Evolutionary conservation across 2,329 filamentous ascomycete species (phyloP).

Genomic region (Chalara sp.): DNA sequence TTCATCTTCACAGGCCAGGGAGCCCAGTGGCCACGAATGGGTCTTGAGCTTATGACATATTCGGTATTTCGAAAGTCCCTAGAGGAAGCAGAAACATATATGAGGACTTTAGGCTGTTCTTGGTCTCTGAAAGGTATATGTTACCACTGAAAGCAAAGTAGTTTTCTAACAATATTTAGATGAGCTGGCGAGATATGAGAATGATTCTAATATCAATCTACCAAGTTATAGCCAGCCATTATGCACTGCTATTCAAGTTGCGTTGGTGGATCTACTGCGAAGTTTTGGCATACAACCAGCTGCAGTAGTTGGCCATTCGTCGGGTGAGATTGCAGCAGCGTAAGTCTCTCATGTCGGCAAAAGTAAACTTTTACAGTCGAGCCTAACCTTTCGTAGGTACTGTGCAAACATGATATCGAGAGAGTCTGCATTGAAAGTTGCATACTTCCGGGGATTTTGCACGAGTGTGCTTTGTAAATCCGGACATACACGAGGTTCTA

Average conservation of each 20-base stretch:
- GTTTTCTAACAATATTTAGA: neutral
- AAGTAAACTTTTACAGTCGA: neutral
- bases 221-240: slow-evolving; percentile 28
- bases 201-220: slow-evolving; percentile 16
- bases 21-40: slow-evolving; percentile 13
- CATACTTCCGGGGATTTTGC: slow-evolving; percentile 1
- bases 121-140: neutral
- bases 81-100: neutral
- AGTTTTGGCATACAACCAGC: slow-evolving; percentile 32
- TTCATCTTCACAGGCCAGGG: slow-evolving; percentile 14
- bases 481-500: neutral
- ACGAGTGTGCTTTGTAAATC: neutral
- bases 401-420: slow-evolving; percentile 23
- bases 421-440: slow-evolving; percentile 1
- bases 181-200: neutral
- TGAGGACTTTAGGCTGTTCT: neutral
- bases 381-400: neutral
- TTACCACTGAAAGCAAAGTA: neutral
- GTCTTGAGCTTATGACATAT: slow-evolving; percentile 6
- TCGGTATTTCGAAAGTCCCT: neutral
- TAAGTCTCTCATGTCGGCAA: neutral
- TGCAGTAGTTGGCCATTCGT: slow-evolving; percentile 37
- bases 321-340: slow-evolving; percentile 35
- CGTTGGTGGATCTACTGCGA: slow-evolving; percentile 34
- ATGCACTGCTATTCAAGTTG: slow-evolving; percentile 40